phyloP scores from a whole-genome alignment of 805 yeast genomes.

The Starmerella stigmatis region DNA sequence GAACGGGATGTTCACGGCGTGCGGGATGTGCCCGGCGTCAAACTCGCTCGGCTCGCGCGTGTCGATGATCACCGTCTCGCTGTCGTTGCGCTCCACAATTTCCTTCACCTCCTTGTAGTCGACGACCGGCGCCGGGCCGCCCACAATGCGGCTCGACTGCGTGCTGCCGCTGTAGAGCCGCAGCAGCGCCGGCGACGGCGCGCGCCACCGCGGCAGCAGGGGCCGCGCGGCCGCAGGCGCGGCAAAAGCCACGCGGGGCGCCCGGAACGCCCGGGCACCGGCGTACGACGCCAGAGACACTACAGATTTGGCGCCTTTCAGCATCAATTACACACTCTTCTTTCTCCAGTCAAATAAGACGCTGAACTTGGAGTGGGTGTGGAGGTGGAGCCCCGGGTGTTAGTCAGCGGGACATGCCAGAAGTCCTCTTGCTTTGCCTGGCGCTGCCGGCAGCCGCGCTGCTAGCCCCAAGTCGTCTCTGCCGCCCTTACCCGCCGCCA shows the following conservation, averaged over 20 bases:
- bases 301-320: constrained; percentile 6
- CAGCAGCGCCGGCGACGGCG: not conserved
- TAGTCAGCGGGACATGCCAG: too few relatives aligned
- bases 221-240: not conserved
- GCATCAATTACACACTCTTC: too few relatives aligned
- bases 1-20: constrained; percentile 77
- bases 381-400: not conserved
- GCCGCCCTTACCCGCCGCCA: too few relatives aligned
- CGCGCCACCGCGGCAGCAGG: constrained; percentile 1
- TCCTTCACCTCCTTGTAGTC: constrained; percentile 44
- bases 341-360: too few relatives aligned
- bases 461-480: too few relatives aligned
- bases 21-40: constrained; percentile 66
- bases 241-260: not conserved
- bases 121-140: constrained; percentile 41
- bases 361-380: not conserved
- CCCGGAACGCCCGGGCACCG: not conserved
- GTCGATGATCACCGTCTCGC: constrained; percentile 57
- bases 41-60: constrained; percentile 86
- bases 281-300: constrained; percentile 2
- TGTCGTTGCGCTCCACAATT: constrained; percentile 36
- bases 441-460: too few relatives aligned
- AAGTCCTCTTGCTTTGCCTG: too few relatives aligned
- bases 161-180: constrained; percentile 24
- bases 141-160: constrained; percentile 22